Evolutionary conservation across 2,329 filamentous ascomycete species (phyloP).

Genomic region (Aureobasidium sp.): DNA sequence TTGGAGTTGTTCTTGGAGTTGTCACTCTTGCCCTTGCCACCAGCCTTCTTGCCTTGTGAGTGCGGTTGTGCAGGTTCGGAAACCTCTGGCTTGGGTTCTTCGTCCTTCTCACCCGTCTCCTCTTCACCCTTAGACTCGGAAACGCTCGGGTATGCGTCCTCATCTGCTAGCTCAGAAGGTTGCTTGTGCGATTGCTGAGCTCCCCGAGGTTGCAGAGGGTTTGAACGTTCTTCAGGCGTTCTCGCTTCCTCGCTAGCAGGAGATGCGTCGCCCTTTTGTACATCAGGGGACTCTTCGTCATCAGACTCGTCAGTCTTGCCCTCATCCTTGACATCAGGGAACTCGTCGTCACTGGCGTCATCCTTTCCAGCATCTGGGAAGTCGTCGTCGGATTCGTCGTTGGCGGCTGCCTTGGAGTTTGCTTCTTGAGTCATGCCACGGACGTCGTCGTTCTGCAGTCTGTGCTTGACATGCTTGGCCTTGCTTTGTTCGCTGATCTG

Average conservation of each 20-base stretch:
- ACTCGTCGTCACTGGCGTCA: constrained; percentile 20
- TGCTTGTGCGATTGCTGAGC: constrained; percentile 19
- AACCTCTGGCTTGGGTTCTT: constrained; percentile 24
- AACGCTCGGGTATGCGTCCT: constrained; percentile 17
- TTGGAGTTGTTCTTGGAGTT: constrained; percentile 14
- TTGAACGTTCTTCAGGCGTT: constrained; percentile 9
- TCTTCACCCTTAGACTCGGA: constrained; percentile 22
- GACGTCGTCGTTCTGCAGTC: constrained; percentile 38
- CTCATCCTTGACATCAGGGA: constrained; percentile 21
- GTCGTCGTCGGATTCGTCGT: constrained; percentile 19
- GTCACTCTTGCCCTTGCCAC: constrained; percentile 18
- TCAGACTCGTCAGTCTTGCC: constrained; percentile 34
- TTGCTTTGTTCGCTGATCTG: constrained; percentile 83
- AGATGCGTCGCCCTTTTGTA: constrained; percentile 16
- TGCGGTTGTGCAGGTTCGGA: constrained; percentile 14
- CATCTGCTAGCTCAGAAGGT: constrained; percentile 14
- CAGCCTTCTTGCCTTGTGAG: constrained; percentile 22
- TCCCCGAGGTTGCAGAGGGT: constrained; percentile 17
- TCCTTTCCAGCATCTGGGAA: constrained; percentile 20
- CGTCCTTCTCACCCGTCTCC: constrained; percentile 23
- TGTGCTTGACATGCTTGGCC: constrained; percentile 67
- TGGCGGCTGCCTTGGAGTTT: constrained; percentile 4
- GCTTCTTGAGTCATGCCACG: constrained; percentile 16
- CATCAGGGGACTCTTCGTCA: constrained; percentile 35
- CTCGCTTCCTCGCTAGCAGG: constrained; percentile 14